These are phyloP conservation scores for Mycena floridula DNA, from an alignment of 768 basidiomycete species.

Conservation along the genomic window DNA sequence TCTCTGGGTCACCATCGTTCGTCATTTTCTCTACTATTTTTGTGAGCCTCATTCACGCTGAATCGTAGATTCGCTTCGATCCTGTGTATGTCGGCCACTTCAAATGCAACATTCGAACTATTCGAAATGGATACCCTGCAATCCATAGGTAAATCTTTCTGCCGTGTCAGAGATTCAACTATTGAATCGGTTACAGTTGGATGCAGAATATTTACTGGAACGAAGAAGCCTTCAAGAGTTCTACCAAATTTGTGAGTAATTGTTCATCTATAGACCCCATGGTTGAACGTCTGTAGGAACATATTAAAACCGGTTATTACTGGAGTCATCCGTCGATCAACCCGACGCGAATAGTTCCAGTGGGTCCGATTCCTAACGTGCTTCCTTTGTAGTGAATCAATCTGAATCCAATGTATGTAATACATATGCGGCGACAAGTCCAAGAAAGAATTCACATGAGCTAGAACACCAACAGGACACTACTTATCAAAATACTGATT, in stretches of 20 bases:
- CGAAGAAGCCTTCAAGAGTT: constrained; percentile 76
- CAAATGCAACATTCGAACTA: constrained; percentile 86
- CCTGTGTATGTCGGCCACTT: constrained; percentile 89
- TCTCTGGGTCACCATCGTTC: constrained; percentile 88
- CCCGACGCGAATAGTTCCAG: constrained; percentile 68
- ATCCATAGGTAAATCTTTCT: constrained; percentile 60
- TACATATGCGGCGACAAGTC: not conserved
- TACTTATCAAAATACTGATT: too few relatives aligned
- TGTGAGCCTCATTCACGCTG: not conserved
- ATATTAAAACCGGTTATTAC: constrained; percentile 52
- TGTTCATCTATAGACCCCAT: not conserved
- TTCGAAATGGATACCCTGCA: constrained; percentile 83
- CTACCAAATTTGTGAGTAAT: constrained; percentile 83
- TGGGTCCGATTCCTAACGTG: constrained; percentile 68
- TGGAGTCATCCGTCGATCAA: constrained; percentile 72
- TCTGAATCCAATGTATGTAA: too few relatives aligned
- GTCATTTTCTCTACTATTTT: constrained; percentile 21
- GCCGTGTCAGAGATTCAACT: too few relatives aligned
- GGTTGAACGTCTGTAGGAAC: not conserved
- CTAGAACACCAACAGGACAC: too few relatives aligned
- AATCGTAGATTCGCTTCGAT: constrained; percentile 87
- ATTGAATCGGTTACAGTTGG: constrained; percentile 54
- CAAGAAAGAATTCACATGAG: too few relatives aligned
- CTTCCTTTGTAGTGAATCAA: constrained; percentile 40
- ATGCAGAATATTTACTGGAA: constrained; percentile 90